Conservation (phyloP, 331 rosid genomes). For the Rosa hybrid region DNA sequence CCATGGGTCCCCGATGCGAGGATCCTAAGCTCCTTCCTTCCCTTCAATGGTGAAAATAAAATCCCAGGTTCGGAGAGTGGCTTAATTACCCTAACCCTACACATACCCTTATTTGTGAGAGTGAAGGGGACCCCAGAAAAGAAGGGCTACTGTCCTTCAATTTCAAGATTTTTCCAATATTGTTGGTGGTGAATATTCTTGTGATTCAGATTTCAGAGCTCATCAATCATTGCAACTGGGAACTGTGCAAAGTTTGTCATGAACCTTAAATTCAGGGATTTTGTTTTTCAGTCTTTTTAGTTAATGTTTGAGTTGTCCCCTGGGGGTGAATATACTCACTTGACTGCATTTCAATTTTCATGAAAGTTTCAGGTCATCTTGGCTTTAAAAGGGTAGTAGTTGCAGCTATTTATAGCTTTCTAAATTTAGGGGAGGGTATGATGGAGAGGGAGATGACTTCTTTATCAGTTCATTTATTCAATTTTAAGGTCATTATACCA, state of each 20-base stretch:
- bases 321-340: neutral
- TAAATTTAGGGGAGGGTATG: neutral
- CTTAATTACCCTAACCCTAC: neutral
- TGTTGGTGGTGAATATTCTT: neutral
- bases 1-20: neutral
- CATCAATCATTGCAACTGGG: conserved; percentile 1
- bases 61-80: neutral
- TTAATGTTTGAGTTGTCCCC: neutral
- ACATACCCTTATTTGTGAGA: neutral
- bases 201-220: conserved; percentile 14
- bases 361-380: neutral
- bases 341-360: neutral
- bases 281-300: too few species aligned
- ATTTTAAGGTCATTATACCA: too few species aligned
- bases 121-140: neutral
- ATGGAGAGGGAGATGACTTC: neutral
- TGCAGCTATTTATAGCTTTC: too few species aligned
- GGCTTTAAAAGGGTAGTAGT: neutral
- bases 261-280: neutral
- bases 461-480: neutral
- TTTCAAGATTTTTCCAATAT: neutral
- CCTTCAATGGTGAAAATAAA: neutral
- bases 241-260: neutral
- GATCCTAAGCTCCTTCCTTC: conserved; percentile 7
- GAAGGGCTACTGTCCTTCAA: neutral